phyloP scores from a whole-genome alignment of 352 stramenopile genomes.

The Phytopythium sindhum region DNA sequence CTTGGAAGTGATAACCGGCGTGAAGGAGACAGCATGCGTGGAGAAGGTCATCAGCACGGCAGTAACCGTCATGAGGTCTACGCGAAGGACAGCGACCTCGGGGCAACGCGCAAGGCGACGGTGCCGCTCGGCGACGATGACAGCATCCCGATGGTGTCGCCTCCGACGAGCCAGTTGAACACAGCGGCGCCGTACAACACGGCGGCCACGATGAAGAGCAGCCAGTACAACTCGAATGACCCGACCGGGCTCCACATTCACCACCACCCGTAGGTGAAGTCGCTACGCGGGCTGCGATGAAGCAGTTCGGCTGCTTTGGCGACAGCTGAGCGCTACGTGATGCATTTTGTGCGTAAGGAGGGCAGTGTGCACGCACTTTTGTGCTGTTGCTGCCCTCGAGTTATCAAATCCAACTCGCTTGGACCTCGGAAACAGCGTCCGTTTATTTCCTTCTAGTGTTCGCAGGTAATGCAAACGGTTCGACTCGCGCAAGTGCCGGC shows the following conservation, averaged over 20 bases:
- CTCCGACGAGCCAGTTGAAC: not conserved
- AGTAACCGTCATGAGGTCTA: not conserved
- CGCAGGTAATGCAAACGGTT: constrained; percentile 21
- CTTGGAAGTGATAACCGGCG: not conserved
- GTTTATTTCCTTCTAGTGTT: constrained; percentile 11
- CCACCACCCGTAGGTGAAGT: not conserved
- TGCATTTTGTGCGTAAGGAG: not conserved
- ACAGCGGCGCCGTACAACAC: not conserved
- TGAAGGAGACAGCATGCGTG: not conserved
- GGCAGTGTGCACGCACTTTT: not conserved
- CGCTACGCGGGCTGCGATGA: too few species aligned
- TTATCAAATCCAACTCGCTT: too few species aligned
- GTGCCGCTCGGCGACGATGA: not conserved
- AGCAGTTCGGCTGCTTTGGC: not conserved
- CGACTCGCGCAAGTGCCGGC: constrained; percentile 21
- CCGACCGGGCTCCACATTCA: not conserved
- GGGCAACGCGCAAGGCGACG: not conserved
- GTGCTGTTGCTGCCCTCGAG: too few species aligned
- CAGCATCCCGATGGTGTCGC: constrained; percentile 1
- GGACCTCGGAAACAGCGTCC: not conserved
- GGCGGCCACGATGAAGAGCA: constrained; percentile 1
- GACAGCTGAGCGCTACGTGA: not conserved
- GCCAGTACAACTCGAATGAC: constrained; percentile 5
- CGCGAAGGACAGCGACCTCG: constrained; percentile 3
- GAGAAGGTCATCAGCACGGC: not conserved